Evolutionary conservation across 2,329 filamentous ascomycete genomes (phyloP).

Genomic region (Fusarium napiforme): DNA sequence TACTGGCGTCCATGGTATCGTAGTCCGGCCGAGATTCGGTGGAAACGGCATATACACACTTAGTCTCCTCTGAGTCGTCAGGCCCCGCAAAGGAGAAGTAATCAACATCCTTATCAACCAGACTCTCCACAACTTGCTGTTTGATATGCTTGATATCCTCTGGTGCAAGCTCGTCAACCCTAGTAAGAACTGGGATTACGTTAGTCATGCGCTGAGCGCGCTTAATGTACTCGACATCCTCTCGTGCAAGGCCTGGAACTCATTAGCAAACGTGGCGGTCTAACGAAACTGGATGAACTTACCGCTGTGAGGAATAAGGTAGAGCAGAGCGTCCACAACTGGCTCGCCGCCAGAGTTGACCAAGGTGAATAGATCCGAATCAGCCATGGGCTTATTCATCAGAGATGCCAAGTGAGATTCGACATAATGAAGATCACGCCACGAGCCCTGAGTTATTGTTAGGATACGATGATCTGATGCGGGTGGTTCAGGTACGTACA

Average conservation of each 20-base stretch:
- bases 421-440: conserved; percentile 76
- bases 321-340: conserved; percentile 87
- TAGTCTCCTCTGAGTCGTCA: conserved; percentile 42
- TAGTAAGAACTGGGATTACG: conserved; percentile 83
- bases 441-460: conserved; percentile 64
- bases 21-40: conserved; percentile 76
- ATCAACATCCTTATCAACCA: conserved; percentile 67
- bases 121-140: conserved; percentile 64
- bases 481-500: conserved; percentile 53
- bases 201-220: conserved; percentile 80
- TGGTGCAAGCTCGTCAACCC: conserved; percentile 74
- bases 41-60: conserved; percentile 78
- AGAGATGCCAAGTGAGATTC: conserved; percentile 58
- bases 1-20: conserved; percentile 90
- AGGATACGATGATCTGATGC: conserved; percentile 26
- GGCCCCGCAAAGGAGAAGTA: conserved; percentile 72
- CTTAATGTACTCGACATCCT: conserved; percentile 77
- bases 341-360: conserved; percentile 84
- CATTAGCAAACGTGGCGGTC: conserved; percentile 1
- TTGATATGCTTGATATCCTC: conserved; percentile 70
- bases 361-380: conserved; percentile 79
- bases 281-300: conserved; percentile 27
- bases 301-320: conserved; percentile 78
- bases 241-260: conserved; percentile 45
- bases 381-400: conserved; percentile 66